A percentile compares a stretch with the other conserved stretches of the same genome.
phyloP scores from a whole-genome alignment of 352 stramenopile genomes.

The Elongisporangium prolatum region DNA sequence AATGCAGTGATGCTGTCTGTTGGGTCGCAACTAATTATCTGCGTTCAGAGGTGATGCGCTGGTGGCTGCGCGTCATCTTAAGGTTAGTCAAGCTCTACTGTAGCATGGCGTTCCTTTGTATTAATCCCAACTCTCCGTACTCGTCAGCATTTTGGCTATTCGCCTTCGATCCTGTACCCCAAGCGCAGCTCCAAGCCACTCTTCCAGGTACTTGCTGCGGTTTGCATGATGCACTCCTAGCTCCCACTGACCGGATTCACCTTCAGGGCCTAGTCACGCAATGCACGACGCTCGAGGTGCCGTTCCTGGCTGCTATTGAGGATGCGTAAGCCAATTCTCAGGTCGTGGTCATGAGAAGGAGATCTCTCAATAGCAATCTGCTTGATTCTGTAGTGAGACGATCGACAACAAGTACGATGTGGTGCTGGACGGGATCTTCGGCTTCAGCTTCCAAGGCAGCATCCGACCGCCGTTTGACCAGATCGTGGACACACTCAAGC shows the following conservation, averaged over 20 bases:
- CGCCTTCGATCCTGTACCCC: conserved; percentile 93
- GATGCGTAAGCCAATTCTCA: conserved; percentile 28
- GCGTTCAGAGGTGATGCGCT: conserved; percentile 92
- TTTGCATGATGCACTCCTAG: neutral
- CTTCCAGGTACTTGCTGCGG: conserved; percentile 48
- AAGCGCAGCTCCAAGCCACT: conserved; percentile 81
- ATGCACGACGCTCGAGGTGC: conserved; percentile 71
- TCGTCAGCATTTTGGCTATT: conserved; percentile 94
- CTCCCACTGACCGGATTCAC: neutral
- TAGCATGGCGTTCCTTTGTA: neutral
- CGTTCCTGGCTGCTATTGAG: conserved; percentile 55
- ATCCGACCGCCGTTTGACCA: conserved; percentile 89
- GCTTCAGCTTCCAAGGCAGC: conserved; percentile 94
- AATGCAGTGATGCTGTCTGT: no score
- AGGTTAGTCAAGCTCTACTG: conserved; percentile 26
- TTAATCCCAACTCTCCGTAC: neutral
- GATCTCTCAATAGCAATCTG: neutral
- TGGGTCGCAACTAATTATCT: no score
- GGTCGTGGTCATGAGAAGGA: no score
- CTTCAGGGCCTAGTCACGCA: conserved; percentile 67
- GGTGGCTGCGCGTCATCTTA: conserved; percentile 96
- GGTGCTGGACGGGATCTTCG: conserved; percentile 99
- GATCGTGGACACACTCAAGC: conserved; percentile 73
- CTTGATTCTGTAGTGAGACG: conserved; percentile 16
- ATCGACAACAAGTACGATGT: conserved; percentile 76